These are phyloP conservation scores for Fomitiporia mediterranea DNA, from an alignment of 1,284 basidiomycete species.

Conservation along the genomic window DNA sequence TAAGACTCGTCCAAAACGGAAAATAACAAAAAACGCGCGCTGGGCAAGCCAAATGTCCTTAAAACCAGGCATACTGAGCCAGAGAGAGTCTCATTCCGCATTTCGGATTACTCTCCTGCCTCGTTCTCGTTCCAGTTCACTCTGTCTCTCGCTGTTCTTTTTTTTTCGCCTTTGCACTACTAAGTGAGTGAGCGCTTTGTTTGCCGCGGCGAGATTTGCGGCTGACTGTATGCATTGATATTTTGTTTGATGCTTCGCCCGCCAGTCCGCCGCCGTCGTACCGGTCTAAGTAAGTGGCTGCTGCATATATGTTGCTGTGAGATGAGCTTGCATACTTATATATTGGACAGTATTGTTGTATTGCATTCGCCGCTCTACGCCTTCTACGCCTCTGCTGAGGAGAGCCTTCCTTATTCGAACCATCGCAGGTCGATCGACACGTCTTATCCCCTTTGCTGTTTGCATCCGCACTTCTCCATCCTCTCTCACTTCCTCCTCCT, in stretches of 20 bases:
- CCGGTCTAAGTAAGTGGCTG: slow-evolving; percentile 1
- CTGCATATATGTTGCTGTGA: too few relatives aligned
- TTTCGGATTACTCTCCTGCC: neutral
- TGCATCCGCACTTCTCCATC: slow-evolving; percentile 8
- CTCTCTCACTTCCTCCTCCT: neutral
- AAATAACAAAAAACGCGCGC: neutral
- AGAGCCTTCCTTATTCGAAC: slow-evolving; percentile 26
- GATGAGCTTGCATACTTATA: neutral
- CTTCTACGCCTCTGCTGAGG: neutral
- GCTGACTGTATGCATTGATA: slow-evolving; percentile 3
- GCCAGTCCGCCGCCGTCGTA: slow-evolving; percentile 4
- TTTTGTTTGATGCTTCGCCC: too few relatives aligned
- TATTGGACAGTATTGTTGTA: neutral
- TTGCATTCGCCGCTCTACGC: neutral
- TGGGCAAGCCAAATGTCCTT: neutral
- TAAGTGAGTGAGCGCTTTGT: slow-evolving; percentile 17
- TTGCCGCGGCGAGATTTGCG: neutral
- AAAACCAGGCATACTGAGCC: neutral
- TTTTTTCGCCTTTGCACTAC: neutral
- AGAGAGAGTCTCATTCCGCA: slow-evolving; percentile 23
- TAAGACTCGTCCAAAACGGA: neutral
- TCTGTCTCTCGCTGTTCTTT: slow-evolving; percentile 19
- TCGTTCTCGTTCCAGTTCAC: too few relatives aligned
- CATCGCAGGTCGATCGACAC: slow-evolving; percentile 66
- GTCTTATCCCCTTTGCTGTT: slow-evolving; percentile 28